Evolutionary conservation across 768 basidiomycete genomes (phyloP).

Genomic region (Podaxis sp.): DNA sequence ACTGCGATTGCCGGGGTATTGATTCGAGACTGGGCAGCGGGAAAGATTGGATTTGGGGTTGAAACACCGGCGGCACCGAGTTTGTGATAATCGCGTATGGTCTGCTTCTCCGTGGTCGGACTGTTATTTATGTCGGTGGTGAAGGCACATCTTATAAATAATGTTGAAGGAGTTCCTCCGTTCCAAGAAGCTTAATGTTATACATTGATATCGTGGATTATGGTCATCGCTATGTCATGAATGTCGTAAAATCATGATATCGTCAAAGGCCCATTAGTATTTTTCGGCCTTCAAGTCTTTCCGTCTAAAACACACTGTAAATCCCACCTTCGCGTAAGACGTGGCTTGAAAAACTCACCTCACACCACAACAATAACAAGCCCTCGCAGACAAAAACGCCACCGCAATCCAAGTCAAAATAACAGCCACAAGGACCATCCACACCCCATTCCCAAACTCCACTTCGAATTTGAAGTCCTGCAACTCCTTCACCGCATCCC

Average conservation of each 20-base stretch:
- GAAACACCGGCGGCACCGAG: background rate
- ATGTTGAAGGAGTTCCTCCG: background rate
- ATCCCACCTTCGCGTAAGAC: background rate
- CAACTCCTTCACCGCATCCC: constrained; percentile 39
- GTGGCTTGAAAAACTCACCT: constrained; percentile 19
- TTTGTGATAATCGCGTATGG: background rate
- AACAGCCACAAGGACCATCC: constrained; percentile 65
- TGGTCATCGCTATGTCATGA: background rate
- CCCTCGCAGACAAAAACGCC: constrained; percentile 58
- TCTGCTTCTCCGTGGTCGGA: too few species aligned
- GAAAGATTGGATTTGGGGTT: constrained; percentile 43
- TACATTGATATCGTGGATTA: background rate
- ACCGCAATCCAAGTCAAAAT: constrained; percentile 61
- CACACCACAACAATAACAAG: constrained; percentile 72
- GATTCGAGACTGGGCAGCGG: constrained; percentile 78
- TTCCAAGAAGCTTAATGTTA: background rate
- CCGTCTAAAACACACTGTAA: background rate
- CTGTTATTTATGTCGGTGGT: too few species aligned
- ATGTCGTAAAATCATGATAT: background rate
- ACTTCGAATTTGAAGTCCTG: constrained; percentile 43
- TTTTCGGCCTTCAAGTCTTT: background rate
- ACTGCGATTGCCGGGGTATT: constrained; percentile 86
- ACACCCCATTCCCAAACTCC: constrained; percentile 65
- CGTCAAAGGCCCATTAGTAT: background rate
- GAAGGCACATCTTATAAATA: too few species aligned